Conservation (phyloP, 148 eudicot species). For the Vaccinium corymbosum region DNA sequence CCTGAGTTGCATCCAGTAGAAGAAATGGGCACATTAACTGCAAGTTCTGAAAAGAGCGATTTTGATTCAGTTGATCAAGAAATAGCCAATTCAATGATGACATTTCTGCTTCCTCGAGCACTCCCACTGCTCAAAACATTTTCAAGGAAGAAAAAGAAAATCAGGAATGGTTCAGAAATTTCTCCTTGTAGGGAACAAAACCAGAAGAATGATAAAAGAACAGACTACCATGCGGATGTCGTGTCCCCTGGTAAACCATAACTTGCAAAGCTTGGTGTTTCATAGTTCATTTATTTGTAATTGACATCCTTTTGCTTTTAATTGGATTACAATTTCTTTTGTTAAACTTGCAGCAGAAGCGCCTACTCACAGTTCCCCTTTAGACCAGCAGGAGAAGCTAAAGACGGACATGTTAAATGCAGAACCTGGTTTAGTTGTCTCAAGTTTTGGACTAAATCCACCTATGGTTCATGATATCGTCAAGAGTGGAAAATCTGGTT, state of each 20-base stretch:
- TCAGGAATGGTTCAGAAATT: slow-evolving; percentile 25
- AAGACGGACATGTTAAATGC: slow-evolving; percentile 12
- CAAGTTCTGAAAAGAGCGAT: slow-evolving; percentile 49
- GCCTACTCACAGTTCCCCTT: slow-evolving; percentile 29
- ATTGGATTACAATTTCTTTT: background rate
- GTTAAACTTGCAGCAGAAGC: slow-evolving; percentile 35
- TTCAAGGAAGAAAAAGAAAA: slow-evolving; percentile 60
- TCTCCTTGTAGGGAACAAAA: slow-evolving; percentile 17
- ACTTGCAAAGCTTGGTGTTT: slow-evolving; percentile 1
- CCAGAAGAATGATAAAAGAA: slow-evolving; percentile 25
- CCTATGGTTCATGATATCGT: slow-evolving; percentile 56
- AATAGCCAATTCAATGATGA: slow-evolving; percentile 69
- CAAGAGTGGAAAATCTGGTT: slow-evolving; percentile 39
- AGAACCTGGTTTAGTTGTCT: slow-evolving; percentile 26
- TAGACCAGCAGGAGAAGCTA: slow-evolving; percentile 27
- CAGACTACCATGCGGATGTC: slow-evolving; percentile 17
- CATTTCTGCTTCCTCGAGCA: slow-evolving; percentile 79
- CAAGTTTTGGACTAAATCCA: slow-evolving; percentile 27
- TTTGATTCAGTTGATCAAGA: slow-evolving; percentile 70
- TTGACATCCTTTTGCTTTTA: slow-evolving; percentile 13
- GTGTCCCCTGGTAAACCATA: slow-evolving; percentile 40
- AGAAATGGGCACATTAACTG: slow-evolving; percentile 29
- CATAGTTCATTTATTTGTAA: background rate
- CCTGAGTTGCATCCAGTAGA: slow-evolving; percentile 47
- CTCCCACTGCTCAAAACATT: slow-evolving; percentile 74